Conservation (phyloP, 345 rosid species). For the Pistacia vera region DNA sequence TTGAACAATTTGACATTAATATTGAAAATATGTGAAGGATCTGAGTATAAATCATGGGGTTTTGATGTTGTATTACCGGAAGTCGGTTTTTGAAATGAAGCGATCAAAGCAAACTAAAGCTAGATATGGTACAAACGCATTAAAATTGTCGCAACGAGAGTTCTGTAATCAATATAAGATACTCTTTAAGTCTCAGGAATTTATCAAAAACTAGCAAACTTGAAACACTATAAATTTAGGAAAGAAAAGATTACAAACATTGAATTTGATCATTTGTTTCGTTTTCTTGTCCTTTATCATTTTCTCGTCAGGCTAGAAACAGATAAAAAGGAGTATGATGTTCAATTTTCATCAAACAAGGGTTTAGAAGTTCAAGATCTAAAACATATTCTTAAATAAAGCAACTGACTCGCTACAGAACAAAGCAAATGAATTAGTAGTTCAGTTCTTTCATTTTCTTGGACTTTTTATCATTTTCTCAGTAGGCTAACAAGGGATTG, state of each 20-base stretch:
- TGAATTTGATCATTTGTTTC: no score
- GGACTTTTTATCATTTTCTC: conserved; percentile 4
- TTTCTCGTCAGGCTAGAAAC: no score
- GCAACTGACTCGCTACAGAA: no score
- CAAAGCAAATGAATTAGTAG: no score
- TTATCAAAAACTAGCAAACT: no score
- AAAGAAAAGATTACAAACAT: neutral
- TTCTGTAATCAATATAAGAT: neutral
- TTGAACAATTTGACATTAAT: neutral
- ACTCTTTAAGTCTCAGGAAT: neutral
- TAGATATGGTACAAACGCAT: conserved; percentile 5
- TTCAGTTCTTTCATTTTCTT: neutral
- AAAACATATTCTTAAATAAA: no score
- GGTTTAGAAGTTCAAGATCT: no score
- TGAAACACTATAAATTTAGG: no score
- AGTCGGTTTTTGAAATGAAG: neutral
- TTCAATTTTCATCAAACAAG: no score
- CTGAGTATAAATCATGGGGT: neutral
- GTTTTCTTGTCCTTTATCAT: no score
- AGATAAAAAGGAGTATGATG: no score
- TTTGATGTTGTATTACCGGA: neutral
- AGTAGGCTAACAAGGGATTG: neutral
- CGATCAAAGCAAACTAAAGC: conserved; percentile 16
- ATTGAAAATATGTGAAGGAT: neutral
- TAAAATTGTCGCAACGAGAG: neutral